Conservation (phyloP, 106 monocot genomes). For the Cymbidium sinense region DNA sequence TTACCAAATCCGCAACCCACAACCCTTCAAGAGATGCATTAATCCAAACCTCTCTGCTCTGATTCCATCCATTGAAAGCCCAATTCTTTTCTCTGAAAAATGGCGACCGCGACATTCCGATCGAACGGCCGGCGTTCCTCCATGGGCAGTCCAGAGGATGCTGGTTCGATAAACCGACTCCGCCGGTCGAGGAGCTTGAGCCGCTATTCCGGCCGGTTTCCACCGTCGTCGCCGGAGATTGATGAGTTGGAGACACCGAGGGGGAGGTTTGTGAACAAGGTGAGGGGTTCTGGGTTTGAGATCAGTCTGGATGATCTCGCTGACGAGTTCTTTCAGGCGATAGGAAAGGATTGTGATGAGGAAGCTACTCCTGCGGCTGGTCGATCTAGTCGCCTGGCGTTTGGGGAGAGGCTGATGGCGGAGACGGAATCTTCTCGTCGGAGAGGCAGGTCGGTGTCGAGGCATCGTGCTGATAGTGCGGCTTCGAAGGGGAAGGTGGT, state of each 20-base stretch:
- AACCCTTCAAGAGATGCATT: background rate
- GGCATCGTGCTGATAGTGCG: slow-evolving; percentile 18
- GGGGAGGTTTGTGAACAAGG: slow-evolving; percentile 65
- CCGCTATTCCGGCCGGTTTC: slow-evolving; percentile 33
- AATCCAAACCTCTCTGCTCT: background rate
- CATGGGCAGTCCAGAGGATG: slow-evolving; percentile 18
- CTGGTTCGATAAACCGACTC: slow-evolving; percentile 22
- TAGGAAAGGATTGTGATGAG: slow-evolving; percentile 27
- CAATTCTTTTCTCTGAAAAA: slow-evolving; percentile 4
- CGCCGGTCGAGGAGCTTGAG: slow-evolving; percentile 78
- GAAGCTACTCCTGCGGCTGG: background rate
- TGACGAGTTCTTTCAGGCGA: slow-evolving; percentile 63
- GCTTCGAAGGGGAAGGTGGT: slow-evolving; percentile 4
- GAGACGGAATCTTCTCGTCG: slow-evolving; percentile 47
- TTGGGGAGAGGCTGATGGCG: slow-evolving; percentile 31
- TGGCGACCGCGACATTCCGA: slow-evolving; percentile 43
- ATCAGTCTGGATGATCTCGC: slow-evolving; percentile 85
- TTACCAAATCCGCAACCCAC: background rate
- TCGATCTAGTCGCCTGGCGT: slow-evolving; percentile 8
- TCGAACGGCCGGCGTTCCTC: slow-evolving; percentile 24
- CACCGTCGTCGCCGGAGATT: slow-evolving; percentile 26
- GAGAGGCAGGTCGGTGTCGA: slow-evolving; percentile 75
- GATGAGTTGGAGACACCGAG: slow-evolving; percentile 41
- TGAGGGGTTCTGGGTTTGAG: slow-evolving; percentile 52
- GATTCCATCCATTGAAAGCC: background rate